Conservation (phyloP, 2,329 filamentous ascomycete species). For the Sphaerostilbella broomeana region DNA sequence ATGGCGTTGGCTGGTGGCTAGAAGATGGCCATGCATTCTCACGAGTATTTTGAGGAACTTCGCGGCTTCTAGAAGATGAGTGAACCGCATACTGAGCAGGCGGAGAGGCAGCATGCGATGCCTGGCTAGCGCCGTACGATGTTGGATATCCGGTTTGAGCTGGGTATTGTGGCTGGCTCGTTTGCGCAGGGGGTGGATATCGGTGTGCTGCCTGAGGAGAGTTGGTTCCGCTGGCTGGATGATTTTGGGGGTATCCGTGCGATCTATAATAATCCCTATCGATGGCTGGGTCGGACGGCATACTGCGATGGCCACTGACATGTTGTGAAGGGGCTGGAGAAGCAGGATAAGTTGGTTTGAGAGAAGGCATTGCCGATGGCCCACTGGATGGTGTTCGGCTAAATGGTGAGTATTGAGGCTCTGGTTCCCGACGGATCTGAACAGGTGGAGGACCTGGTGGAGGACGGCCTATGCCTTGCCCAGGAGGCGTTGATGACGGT, state of each 20-base stretch:
- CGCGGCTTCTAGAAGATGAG: constrained; percentile 25
- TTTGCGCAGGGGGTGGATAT: constrained; percentile 37
- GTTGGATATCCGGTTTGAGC: constrained; percentile 38
- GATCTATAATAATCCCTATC: constrained; percentile 45
- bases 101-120: constrained; percentile 42
- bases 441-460: constrained; percentile 38
- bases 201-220: constrained; percentile 43
- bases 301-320: constrained; percentile 37
- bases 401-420: constrained; percentile 43
- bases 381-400: constrained; percentile 27
- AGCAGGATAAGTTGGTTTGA: constrained; percentile 46
- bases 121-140: constrained; percentile 31
- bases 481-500: constrained; percentile 46
- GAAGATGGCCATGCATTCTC: constrained; percentile 30
- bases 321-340: constrained; percentile 44
- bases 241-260: constrained; percentile 30
- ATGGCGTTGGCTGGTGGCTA: constrained; percentile 18
- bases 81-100: constrained; percentile 50
- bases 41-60: constrained; percentile 25
- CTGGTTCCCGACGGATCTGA: constrained; percentile 43
- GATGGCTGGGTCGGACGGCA: constrained; percentile 28
- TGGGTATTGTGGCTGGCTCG: constrained; percentile 35
- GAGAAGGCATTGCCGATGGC: constrained; percentile 45
- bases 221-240: constrained; percentile 33
- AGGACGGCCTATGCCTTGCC: constrained; percentile 37